Base-by-base conservation (phyloP, 306 rosid species). In the Trifolium fragiferum region DNA sequence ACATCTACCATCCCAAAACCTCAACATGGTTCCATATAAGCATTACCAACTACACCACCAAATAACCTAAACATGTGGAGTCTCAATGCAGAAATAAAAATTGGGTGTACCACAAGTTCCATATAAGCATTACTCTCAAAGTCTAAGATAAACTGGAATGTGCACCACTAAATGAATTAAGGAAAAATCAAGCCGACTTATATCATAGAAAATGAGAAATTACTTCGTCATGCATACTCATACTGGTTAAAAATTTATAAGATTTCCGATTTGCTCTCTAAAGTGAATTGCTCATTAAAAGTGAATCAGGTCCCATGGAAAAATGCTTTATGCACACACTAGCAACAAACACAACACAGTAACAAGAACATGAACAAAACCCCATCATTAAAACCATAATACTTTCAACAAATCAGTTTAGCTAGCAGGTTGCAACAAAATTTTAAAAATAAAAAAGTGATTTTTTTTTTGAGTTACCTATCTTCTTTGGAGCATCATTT, bases 391-490 rank as follows among this genome's bases (percentile, higher is more conserved):
- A 61, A 2, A 18, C 3, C 44, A 38, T 12, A 27, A 69, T 2
- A 69, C 75, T 63, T 16, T 67, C 69, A 63, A 73, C 14, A 20
- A 73, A 68, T 3, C 19, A 25, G 16, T 32, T 44, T 18, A 30
- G 33, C n/a, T 11, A 55, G 1, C n/a, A 55, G 33, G 62, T 3
- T n/a, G 4, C 62, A 15, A 47, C 37, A 11, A 23, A 12, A 23
- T 12, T 33, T 0, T 0, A 35, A 51, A 53, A 15, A 23, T 0
- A 27, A 61, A 21, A n/a, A 74, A 27, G 0, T 0, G 8, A 13
- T 5, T 57, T 46, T 69, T 20, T 4, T 5, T 57, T 46, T 9
- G 51, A 33, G 65, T 55, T 75, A 90, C 98, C 91, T 81, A 70
- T 84, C 76, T 74, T 68, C n/a, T 74, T 75, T n/a, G 7, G 59